Percentiles rank a stretch among this genome's conserved stretches.
These are phyloP conservation scores for Ceratobasidium theobromae DNA, from an alignment of 1,284 basidiomycete species.

Conservation along the genomic window DNA sequence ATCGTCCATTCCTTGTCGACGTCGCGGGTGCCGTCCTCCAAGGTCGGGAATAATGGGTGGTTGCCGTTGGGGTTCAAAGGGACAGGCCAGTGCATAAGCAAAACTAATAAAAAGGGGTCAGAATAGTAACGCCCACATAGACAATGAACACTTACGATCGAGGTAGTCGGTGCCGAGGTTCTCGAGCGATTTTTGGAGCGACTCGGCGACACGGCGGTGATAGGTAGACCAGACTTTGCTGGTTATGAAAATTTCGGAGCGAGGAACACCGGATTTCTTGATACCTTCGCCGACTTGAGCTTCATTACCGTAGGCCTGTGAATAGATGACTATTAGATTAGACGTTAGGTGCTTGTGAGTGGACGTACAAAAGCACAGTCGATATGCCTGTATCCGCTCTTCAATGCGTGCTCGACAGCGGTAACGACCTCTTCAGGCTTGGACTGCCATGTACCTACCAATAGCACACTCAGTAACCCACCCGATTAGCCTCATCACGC, in stretches of 20 bases:
- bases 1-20: constrained; percentile 66
- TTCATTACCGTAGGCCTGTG: constrained; percentile 65
- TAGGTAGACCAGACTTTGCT: constrained; percentile 52
- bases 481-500: background rate
- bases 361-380: constrained; percentile 71
- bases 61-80: constrained; percentile 73
- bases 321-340: constrained; percentile 36
- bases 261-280: constrained; percentile 70
- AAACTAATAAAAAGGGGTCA: constrained; percentile 49
- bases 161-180: constrained; percentile 77
- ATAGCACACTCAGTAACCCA: constrained; percentile 20
- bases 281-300: constrained; percentile 84
- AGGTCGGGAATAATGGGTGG: constrained; percentile 66
- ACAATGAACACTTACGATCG: constrained; percentile 55
- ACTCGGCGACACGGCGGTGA: constrained; percentile 72
- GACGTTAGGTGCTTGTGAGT: constrained; percentile 34
- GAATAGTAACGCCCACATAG: background rate
- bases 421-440: constrained; percentile 65
- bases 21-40: constrained; percentile 67
- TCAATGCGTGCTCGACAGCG: constrained; percentile 73
- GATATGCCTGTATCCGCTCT: constrained; percentile 73
- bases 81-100: constrained; percentile 83
- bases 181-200: constrained; percentile 68
- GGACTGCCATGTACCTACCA: constrained; percentile 75
- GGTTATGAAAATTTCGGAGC: constrained; percentile 78